Evolutionary conservation across 2,329 filamentous ascomycete genomes (phyloP), one percentile per base, ranked within the genome.

Genomic region (Acephala macrosclerotiorum): DNA sequence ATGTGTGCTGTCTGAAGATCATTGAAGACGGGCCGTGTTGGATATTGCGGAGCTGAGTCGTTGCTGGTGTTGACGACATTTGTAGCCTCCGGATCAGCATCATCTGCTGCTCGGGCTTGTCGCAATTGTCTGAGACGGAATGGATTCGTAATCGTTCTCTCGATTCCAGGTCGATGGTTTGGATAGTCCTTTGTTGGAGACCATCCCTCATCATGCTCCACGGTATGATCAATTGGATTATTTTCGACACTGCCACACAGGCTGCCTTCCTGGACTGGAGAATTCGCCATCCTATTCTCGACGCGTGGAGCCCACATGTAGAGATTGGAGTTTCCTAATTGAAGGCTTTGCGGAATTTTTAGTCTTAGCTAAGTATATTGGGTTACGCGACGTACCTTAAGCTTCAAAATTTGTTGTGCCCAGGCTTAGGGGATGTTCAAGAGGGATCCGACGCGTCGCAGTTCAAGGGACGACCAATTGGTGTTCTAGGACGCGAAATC

Each of bases 1-100:
- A 70, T 73, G 47, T 75, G 66, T 0, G 75, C 75, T 8, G 73
- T 74, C 5, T 60, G 60, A 22, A 75, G 66, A 56, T 76, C 74
- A 58, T 74, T 22, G 45, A 75, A 76, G 3, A 75, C 69, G 40
- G 71, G 66, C 36, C 68, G 67, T 14, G 49, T 14, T 6, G 49
- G 49, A 6, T 16, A 12, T n/a, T 53, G 49, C 14, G 12, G 5
- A 9, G 66, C 58, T 18, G 72, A 71, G 5, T 70, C 67, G 29
- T 61, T 63, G 35, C 70, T 72, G 16, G 61, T 55, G 12, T 25
- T 51, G 11, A 56, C 22, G 5, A 55, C 64, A 57, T 40, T 25
- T 18, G 45, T 6, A 18, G 33, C 14, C 4, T 59, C 40, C 9
- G 22, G n/a, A 38, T 33, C 36, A n/a, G 47, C 45, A 7, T 49